Conservation (phyloP, 495 filamentous ascomycete genomes). For the Penicillium bovifimosum region DNA sequence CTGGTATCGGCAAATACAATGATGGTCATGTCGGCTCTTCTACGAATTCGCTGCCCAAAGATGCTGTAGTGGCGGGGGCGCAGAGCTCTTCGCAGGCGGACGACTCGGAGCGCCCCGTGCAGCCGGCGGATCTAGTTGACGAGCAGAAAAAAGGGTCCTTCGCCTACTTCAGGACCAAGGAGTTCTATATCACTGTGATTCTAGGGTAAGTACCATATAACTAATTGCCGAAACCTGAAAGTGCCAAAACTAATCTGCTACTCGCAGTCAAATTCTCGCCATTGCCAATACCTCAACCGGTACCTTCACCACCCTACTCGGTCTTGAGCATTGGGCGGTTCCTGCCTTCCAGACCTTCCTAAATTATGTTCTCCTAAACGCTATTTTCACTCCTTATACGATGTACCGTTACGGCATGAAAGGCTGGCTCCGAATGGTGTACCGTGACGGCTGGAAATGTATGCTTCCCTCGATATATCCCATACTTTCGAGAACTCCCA, state of each 20-base stretch:
- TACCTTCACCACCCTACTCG: conserved; percentile 78
- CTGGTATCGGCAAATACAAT: neutral
- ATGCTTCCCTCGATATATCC: conserved; percentile 7
- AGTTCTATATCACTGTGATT: conserved; percentile 79
- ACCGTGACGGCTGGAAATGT: conserved; percentile 82
- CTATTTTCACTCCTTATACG: conserved; percentile 77
- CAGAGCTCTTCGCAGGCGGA: conserved; percentile 9
- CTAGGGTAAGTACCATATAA: conserved; percentile 55
- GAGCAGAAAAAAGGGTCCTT: conserved; percentile 56
- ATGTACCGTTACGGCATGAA: conserved; percentile 76
- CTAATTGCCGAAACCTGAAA: neutral
- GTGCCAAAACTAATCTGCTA: neutral
- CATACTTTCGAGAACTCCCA: neutral
- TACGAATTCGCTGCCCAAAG: conserved; percentile 19
- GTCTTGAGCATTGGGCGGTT: conserved; percentile 63
- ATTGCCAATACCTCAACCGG: conserved; percentile 86
- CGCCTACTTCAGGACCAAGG: conserved; percentile 72
- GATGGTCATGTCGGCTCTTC: conserved; percentile 3
- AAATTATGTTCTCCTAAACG: conserved; percentile 80
- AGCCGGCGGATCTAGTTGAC: conserved; percentile 34
- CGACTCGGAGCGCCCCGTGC: conserved; percentile 11
- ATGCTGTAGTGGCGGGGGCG: conserved; percentile 20
- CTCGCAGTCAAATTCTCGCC: conserved; percentile 67
- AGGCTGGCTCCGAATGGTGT: conserved; percentile 57
- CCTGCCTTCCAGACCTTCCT: conserved; percentile 97